phyloP scores from a whole-genome alignment of 306 rosid genomes.

The Geum urbanum region DNA sequence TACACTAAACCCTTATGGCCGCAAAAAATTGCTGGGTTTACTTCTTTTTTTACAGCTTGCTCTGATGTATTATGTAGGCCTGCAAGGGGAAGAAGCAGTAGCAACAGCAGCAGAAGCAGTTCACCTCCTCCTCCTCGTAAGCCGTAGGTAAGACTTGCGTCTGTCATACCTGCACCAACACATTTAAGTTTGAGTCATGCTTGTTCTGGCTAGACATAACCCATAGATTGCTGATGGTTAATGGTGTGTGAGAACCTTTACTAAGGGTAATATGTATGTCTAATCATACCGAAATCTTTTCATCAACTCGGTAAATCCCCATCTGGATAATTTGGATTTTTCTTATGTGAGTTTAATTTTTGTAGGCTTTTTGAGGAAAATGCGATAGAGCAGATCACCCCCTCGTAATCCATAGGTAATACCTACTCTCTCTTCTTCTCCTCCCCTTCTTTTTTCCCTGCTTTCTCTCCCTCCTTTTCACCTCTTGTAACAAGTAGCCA shows the following conservation, averaged over 20 bases:
- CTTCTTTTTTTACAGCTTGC: neutral
- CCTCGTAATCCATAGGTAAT: constrained; percentile 52
- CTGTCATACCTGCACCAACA: too few species aligned
- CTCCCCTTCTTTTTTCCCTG: neutral
- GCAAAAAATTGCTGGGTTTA: neutral
- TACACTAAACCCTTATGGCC: neutral
- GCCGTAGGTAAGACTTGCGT: constrained; percentile 30
- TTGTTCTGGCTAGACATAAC: too few species aligned
- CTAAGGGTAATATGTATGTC: too few species aligned
- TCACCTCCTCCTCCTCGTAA: constrained; percentile 76
- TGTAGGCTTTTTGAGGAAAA: too few species aligned
- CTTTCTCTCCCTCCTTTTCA: neutral
- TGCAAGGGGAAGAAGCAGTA: constrained; percentile 73
- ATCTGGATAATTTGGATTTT: too few species aligned
- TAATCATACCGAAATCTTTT: too few species aligned
- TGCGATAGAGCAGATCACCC: constrained; percentile 58
- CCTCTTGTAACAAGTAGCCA: neutral
- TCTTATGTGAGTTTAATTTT: too few species aligned
- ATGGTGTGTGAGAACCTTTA: too few species aligned
- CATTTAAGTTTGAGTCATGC: too few species aligned
- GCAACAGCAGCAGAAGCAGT: constrained; percentile 90
- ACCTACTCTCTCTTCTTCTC: neutral
- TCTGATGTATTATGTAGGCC: constrained; percentile 47
- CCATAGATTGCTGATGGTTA: too few species aligned
- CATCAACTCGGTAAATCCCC: too few species aligned